Evolutionary conservation across 441 rosid species (phyloP), one percentile per base, ranked within the genome.

Genomic region (Euphorbia celastroides): DNA sequence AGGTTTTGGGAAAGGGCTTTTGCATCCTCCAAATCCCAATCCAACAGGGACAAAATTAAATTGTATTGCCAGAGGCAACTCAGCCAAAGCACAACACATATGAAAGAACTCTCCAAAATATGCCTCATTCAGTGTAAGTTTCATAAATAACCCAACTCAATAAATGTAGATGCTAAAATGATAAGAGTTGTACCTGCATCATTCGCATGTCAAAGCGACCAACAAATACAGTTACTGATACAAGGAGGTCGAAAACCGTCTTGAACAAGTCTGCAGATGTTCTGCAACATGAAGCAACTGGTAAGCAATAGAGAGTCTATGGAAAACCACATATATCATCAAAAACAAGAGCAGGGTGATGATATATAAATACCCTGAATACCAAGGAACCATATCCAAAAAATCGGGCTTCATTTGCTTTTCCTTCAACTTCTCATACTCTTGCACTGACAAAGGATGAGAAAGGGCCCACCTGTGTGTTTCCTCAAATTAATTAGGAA

Each of bases 141-240:
- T 48, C 54, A 16, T 48, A 48, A 17, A 48, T 48, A 48, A 48
- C 22, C 19, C 54, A 48, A 48, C 23, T 17, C 2, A 17, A 46
- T 5, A 46, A 14, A 46, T 10, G 9, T 17, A 46, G 52, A 46
- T 46, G 17, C 52, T 46, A 13, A 62, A 9, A 52, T 13, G 36
- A n/a, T 16, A 34, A 68, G 67, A 68, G 67, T 44, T 28, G 63
- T 64, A 92, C 99, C 97, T 95, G 99, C 96, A 95, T 94, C 99
- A 95, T 95, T 46, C 99, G 93, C 99, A 95, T 95, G 79, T 95
- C 99, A 86, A 95, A 95, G 71, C 99, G 95, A 57, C 99, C 99
- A 81, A 95, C 88, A 84, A 95, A 95, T 23, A 95, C 82, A 16
- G 99, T 95, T 72, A 95, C 96, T 42, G 99, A 95, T 66, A 95